phyloP scores from a whole-genome alignment of 139 green algal genomes.

The Desmodesmus armatus region DNA sequence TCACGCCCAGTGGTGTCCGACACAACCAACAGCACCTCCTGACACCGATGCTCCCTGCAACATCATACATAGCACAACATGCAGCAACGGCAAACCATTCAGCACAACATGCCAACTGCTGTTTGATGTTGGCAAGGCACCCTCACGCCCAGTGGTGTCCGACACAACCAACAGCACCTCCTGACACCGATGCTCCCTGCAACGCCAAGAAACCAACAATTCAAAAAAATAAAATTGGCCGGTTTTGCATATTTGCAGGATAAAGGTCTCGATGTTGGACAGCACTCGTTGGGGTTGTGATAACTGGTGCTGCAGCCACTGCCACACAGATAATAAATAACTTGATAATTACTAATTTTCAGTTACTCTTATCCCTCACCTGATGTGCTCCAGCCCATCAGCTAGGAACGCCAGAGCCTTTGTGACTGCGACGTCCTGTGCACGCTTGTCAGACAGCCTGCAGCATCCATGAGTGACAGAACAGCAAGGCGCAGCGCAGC shows the following conservation, averaged over 20 bases:
- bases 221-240: too few relatives aligned
- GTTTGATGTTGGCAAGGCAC: too few relatives aligned
- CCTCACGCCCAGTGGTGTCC: too few relatives aligned
- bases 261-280: neutral
- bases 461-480: neutral
- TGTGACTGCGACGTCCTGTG: slow-evolving; percentile 9
- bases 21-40: slow-evolving; percentile 8
- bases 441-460: slow-evolving; percentile 31
- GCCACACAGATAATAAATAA: neutral
- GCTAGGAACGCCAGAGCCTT: slow-evolving; percentile 9
- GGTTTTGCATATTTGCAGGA: too few relatives aligned
- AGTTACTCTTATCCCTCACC: neutral
- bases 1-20: neutral
- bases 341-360: neutral
- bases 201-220: too few relatives aligned
- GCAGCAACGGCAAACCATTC: too few relatives aligned
- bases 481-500: too few relatives aligned
- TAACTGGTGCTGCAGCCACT: neutral
- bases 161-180: slow-evolving; percentile 17
- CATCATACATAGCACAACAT: too few relatives aligned
- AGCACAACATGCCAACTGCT: too few relatives aligned
- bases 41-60: neutral
- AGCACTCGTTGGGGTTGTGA: neutral
- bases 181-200: neutral
- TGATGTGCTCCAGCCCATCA: slow-evolving; percentile 30